A percentile compares a stretch with the other conserved stretches of the same genome.
Conservation (phyloP, 2,329 filamentous ascomycete species). For the Penicillium sp. region DNA sequence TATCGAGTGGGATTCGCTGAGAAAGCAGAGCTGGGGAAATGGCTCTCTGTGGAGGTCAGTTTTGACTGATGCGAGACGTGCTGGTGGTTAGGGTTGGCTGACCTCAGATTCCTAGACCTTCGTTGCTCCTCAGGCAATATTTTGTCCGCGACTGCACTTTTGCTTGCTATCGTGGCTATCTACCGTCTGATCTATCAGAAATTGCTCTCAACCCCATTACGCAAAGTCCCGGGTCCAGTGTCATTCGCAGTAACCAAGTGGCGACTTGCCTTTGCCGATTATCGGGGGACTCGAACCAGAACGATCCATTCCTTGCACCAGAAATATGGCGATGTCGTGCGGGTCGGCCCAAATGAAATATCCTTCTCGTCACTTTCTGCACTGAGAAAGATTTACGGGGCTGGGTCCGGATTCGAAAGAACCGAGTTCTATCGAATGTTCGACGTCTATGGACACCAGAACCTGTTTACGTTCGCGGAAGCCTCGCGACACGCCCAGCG, state of each 20-base stretch:
- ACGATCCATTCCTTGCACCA: conserved; percentile 46
- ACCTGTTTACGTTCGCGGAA: conserved; percentile 53
- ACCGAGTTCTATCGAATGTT: conserved; percentile 57
- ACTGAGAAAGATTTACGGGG: conserved; percentile 54
- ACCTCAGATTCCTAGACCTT: too few relatives aligned
- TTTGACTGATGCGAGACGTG: too few relatives aligned
- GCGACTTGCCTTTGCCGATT: conserved; percentile 49
- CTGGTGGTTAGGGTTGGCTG: too few relatives aligned
- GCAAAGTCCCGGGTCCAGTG: conserved; percentile 36
- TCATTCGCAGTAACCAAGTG: conserved; percentile 45
- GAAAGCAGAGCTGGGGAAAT: too few relatives aligned
- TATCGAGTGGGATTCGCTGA: too few relatives aligned
- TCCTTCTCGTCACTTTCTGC: conserved; percentile 47
- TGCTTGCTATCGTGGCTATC: not conserved
- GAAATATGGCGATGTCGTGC: conserved; percentile 49
- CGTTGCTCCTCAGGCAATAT: too few relatives aligned
- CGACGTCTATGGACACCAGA: conserved; percentile 52
- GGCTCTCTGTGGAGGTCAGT: too few relatives aligned
- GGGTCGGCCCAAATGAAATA: conserved; percentile 50
- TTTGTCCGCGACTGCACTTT: too few relatives aligned
- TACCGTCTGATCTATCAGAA: conserved; percentile 1
- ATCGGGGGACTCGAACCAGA: conserved; percentile 43
- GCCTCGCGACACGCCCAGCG: conserved; percentile 47
- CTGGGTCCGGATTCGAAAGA: conserved; percentile 52
- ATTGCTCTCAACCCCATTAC: conserved; percentile 5